Percentiles rank a stretch among this genome's conserved stretches.
phyloP scores from a whole-genome alignment of 1,139 yeast genomes.

The Pichia sp. region DNA sequence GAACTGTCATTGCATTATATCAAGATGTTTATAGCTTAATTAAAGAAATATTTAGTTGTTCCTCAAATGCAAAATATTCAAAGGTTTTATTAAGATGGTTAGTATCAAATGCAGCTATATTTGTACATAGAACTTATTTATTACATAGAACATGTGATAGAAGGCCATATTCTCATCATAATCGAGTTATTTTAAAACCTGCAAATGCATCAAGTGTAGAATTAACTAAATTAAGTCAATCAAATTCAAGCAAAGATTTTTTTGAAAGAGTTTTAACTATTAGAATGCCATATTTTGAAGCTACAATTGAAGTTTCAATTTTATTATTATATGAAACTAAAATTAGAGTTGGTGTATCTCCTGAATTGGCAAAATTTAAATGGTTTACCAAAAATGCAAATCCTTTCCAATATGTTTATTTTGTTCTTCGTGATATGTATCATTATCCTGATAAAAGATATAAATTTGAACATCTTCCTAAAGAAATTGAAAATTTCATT shows the following conservation, averaged over 20 bases:
- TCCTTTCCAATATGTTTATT: conserved; percentile 16
- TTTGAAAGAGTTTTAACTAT: conserved; percentile 11
- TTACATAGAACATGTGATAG: conserved; percentile 14
- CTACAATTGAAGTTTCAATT: conserved; percentile 11
- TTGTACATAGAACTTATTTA: conserved; percentile 14
- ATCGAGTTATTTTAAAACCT: conserved; percentile 14
- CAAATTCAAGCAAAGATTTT: conserved; percentile 12
- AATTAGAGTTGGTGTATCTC: conserved; percentile 5
- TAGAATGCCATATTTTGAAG: conserved; percentile 9
- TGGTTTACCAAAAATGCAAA: conserved; percentile 17
- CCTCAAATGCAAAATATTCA: conserved; percentile 10
- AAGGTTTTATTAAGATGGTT: conserved; percentile 12
- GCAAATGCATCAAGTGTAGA: conserved; percentile 6
- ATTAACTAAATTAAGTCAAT: conserved; percentile 10
- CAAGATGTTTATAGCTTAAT: conserved; percentile 12
- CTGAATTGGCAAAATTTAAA: conserved; percentile 11
- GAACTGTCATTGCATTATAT: conserved; percentile 15
- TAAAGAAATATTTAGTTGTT: conserved; percentile 14
- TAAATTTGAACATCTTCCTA: conserved; percentile 10
- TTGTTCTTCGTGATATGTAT: conserved; percentile 16
- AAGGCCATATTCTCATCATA: conserved; percentile 14
- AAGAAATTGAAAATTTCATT: conserved; percentile 11
- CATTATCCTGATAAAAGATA: conserved; percentile 13
- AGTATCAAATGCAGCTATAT: conserved; percentile 9
- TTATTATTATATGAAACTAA: conserved; percentile 14